Evolutionary conservation across 139 green algal genomes (phyloP), one percentile per base, ranked within the genome.

Genomic region (Nannochloris sp.): DNA sequence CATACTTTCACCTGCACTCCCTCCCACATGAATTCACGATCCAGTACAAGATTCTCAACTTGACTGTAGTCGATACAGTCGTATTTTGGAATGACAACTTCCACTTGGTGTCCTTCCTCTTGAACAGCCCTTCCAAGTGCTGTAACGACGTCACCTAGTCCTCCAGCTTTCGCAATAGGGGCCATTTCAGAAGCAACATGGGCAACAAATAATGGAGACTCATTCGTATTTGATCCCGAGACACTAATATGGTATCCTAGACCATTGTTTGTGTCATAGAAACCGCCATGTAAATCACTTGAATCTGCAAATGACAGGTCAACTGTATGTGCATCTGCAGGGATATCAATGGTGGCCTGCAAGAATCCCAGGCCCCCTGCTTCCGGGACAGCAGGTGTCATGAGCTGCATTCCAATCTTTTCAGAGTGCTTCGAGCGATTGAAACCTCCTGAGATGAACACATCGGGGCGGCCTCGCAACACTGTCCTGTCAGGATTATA

Each of bases 141-240:
- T 6, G 91, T 96, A 28, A 97, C 92, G 37, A 98, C 92, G 67
- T 98, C 92, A 16, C 86, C 91, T 73, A 98, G 87, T 36, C 92
- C 92, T 14, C 92, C 91, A 37, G 94, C 69, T 87, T 99, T 99
- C 28, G 89, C 89, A 65, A 99, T 94, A 31, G 94, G 94, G 40
- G 94, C 94, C 93, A 98, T 98, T 79, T 99, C 93, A 2, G 96
- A 85, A 3, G 92, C 83, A 4, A 98, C 74, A 74, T 99, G 93
- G 10, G 90, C 78, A 3, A 98, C 69, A 62, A 81, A 79, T 61
- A 98, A 80, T 9, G 62, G 73, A 11, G n/a, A 69, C 40, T 70
- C 63, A 61, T 25, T n/a, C 3, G 5, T 26, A 46, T n/a, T 26
- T 6, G 56, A 26, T 6, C 83, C 85, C 29, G 68, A 58, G 2